Base-by-base conservation (phyloP, 176 grass and related monocot genomes). In the Zizania latifolia region DNA sequence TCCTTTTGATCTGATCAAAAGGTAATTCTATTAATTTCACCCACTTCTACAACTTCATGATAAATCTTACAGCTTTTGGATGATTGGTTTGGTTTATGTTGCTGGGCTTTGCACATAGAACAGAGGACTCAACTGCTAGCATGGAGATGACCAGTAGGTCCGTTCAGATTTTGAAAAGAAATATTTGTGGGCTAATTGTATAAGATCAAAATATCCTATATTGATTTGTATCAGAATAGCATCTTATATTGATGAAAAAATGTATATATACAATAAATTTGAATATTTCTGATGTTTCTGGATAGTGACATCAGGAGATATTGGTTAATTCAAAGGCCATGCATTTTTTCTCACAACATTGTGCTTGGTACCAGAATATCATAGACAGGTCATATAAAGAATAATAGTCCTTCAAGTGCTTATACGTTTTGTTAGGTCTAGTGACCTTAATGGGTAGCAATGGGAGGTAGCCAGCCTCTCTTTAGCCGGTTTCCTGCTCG, bases 91-190 rank as follows among this genome's bases (percentile, higher is more conserved):
- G 31, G 43, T 58, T 69, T 13, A 44, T 69, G 36, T 32, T 27
- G 14, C 35, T 33, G 26, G 36, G 36, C 26, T 45, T 79, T 69
- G 36, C 11, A 31, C 6, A 43, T n/a, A 31, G 63, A 69, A 56
- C 26, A 58, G 64, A 68, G 36, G 51, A 32, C 50, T 57, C 26
- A 11, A 31, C 21, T 65, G 35, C 26, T 69, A 79, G n/a, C 10
- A 29, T 55, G 44, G 43, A 53, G 43, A 66, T 66, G 24, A 16
- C 32, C 31, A 28, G 36, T 28, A 53, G 60, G 43, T 77, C 32
- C 65, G 75, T 19, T 55, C 45, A 66, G 24, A 66, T 66, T 43
- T 78, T 68, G 50, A 29, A 35, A 58, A 31, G 2, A 58, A 57
- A 43, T 5, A 57, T 14, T 33, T 68, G 16, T 29, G 0, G 11